Conservation (phyloP, 2,329 filamentous ascomycete genomes). For the Lachnellula cervina region DNA sequence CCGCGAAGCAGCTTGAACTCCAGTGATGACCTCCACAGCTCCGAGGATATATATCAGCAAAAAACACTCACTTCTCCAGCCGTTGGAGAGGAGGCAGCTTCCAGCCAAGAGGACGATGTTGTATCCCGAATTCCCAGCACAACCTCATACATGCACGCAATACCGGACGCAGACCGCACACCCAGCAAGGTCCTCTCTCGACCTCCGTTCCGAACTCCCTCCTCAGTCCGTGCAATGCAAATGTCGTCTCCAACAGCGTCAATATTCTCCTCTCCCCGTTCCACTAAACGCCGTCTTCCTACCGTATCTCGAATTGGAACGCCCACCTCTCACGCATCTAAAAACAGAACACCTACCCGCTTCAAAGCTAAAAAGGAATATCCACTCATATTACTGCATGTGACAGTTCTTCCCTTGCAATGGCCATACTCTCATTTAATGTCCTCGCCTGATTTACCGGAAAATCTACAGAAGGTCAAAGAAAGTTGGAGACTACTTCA, state of each 20-base stretch:
- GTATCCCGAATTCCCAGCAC: constrained; percentile 39
- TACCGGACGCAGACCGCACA: constrained; percentile 33
- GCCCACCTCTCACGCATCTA: constrained; percentile 35
- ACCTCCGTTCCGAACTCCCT: constrained; percentile 64
- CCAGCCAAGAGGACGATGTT: constrained; percentile 35
- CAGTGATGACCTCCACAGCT: constrained; percentile 17
- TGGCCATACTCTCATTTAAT: constrained; percentile 59
- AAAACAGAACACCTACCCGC: constrained; percentile 46
- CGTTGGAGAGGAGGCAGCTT: constrained; percentile 28
- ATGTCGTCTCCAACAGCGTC: constrained; percentile 64
- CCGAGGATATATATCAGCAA: constrained; percentile 23
- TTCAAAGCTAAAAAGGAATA: constrained; percentile 51
- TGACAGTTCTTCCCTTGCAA: constrained; percentile 67
- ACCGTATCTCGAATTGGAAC: constrained; percentile 55
- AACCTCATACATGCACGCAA: constrained; percentile 24
- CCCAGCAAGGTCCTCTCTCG: constrained; percentile 51
- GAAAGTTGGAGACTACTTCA: constrained; percentile 64
- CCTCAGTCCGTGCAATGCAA: constrained; percentile 65
- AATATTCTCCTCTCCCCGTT: constrained; percentile 50
- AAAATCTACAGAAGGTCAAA: constrained; percentile 46
- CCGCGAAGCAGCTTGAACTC: constrained; percentile 26
- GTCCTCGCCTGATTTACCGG: constrained; percentile 40
- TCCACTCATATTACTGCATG: constrained; percentile 74
- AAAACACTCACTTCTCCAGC: constrained; percentile 25
- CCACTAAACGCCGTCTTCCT: constrained; percentile 43